Base-by-base conservation (phyloP, 2,329 filamentous ascomycete species). In the Fusarium sp. region DNA sequence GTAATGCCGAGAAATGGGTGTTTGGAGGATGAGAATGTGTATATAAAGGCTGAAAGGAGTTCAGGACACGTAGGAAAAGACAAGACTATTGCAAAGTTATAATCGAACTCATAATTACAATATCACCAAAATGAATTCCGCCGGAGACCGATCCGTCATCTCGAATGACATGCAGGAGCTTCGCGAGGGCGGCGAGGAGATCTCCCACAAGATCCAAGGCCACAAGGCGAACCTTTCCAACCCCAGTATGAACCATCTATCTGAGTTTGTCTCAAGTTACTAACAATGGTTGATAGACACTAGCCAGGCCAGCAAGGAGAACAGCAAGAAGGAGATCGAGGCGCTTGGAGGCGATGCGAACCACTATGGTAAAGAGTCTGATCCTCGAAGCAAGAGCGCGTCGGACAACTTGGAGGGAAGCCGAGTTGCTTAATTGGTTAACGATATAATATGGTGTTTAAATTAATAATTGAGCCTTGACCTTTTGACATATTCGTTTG, bases 161-260 rank as follows among this genome's bases (percentile, higher is more conserved):
- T 83, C 81, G 14, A 75, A 79, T 58, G 81, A 83, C 75, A 83
- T 83, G 81, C 76, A 83, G 70, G 81, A 83, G 73, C 75, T 83
- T 58, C 64, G 59, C 38, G 64, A 76, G 40, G 75, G 76, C 55
- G 69, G 68, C 64, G 76, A 78, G 49, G 72, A 76, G 33, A 65
- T 73, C 63, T 77, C 76, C 46, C 60, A 78, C 63, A 64, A 73
- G 52, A 78, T 78, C 58, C 73, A 72, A 69, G 83, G 84, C 17
- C 83, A 85, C 75, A 85, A 85, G 76, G 83, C 84, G 5, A 85
- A 85, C 67, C 69, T 86, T 20, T 79, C 80, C 60, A 86, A 86
- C 65, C 83, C 83, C 13, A 85, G 84, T 85, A 76, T 15, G 67
- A 17, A 1, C 4, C 26, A 4, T 12, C 4, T 35, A 37, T 14